phyloP scores from a whole-genome alignment of 2,329 filamentous ascomycete genomes.

The Calonectria pauciramosa region DNA sequence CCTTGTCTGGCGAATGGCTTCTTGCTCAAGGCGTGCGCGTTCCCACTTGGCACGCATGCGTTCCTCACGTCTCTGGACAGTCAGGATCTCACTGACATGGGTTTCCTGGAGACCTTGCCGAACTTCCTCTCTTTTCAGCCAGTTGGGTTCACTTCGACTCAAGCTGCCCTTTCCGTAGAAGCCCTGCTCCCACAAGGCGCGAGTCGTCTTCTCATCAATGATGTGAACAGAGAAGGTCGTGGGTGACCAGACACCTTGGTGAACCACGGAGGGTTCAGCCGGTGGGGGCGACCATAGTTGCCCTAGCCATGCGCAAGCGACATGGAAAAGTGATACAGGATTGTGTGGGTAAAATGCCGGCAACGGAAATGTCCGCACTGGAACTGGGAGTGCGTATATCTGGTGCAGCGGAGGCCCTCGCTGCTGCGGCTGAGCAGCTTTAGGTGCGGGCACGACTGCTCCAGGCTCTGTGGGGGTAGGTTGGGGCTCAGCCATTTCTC shows the following conservation, averaged over 20 bases:
- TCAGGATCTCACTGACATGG: slow-evolving; percentile 86
- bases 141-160: slow-evolving; percentile 94
- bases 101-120: slow-evolving; percentile 73
- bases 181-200: slow-evolving; percentile 93
- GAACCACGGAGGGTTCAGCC: slow-evolving; percentile 73
- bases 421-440: slow-evolving; percentile 45
- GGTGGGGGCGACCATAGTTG: slow-evolving; percentile 78
- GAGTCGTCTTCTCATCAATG: slow-evolving; percentile 80
- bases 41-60: slow-evolving; percentile 90
- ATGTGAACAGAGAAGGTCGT: slow-evolving; percentile 88
- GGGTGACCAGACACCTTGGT: slow-evolving; percentile 84
- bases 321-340: slow-evolving; percentile 86
- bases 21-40: slow-evolving; percentile 87
- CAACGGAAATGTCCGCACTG: slow-evolving; percentile 85
- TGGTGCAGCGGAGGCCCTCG: slow-evolving; percentile 69
- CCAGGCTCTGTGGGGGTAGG: slow-evolving; percentile 39
- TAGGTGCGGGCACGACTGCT: slow-evolving; percentile 37
- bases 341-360: slow-evolving; percentile 93
- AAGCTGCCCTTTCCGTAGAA: slow-evolving; percentile 97
- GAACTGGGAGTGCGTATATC: slow-evolving; percentile 86
- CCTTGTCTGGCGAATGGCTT: slow-evolving; percentile 81
- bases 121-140: slow-evolving; percentile 87
- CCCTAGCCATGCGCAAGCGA: slow-evolving; percentile 82
- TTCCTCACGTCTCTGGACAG: slow-evolving; percentile 81
- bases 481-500: slow-evolving; percentile 59